phyloP scores from a whole-genome alignment of 495 filamentous ascomycete genomes.

The Penicillium coprophilum region DNA sequence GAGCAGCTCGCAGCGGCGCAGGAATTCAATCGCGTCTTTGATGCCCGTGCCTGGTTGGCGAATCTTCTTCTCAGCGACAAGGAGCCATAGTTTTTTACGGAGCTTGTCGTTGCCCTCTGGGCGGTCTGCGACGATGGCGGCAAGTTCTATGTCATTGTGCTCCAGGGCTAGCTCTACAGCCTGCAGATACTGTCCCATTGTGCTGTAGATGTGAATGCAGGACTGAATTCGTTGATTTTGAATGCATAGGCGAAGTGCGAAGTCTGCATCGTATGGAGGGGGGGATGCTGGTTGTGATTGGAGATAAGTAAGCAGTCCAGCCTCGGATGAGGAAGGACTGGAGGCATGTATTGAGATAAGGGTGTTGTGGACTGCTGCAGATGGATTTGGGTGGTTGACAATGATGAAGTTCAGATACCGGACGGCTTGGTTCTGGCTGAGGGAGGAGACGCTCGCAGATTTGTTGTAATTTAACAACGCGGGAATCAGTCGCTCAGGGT shows the following conservation, averaged over 20 bases:
- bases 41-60: conserved; percentile 73
- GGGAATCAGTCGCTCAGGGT: conserved; percentile 84
- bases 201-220: conserved; percentile 93
- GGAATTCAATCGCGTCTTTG: conserved; percentile 92
- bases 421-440: conserved; percentile 83
- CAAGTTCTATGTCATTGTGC: conserved; percentile 85
- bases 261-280: conserved; percentile 91
- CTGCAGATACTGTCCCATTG: conserved; percentile 88
- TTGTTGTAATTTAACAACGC: conserved; percentile 92
- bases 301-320: conserved; percentile 81
- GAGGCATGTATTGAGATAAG: conserved; percentile 95
- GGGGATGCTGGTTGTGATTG: conserved; percentile 71
- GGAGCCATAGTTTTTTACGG: conserved; percentile 91
- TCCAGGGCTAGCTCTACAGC: conserved; percentile 90
- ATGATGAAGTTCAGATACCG: conserved; percentile 93
- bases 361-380: conserved; percentile 95
- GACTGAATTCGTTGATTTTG: conserved; percentile 88
- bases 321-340: conserved; percentile 75
- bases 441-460: conserved; percentile 44
- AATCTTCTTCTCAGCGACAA: conserved; percentile 91
- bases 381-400: conserved; percentile 75
- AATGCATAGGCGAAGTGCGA: conserved; percentile 92
- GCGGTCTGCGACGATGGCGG: conserved; percentile 84
- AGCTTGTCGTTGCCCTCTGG: conserved; percentile 73
- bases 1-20: conserved; percentile 85